Base-by-base conservation (phyloP, 768 basidiomycete species). In the Suillus fuscotomentosus region DNA sequence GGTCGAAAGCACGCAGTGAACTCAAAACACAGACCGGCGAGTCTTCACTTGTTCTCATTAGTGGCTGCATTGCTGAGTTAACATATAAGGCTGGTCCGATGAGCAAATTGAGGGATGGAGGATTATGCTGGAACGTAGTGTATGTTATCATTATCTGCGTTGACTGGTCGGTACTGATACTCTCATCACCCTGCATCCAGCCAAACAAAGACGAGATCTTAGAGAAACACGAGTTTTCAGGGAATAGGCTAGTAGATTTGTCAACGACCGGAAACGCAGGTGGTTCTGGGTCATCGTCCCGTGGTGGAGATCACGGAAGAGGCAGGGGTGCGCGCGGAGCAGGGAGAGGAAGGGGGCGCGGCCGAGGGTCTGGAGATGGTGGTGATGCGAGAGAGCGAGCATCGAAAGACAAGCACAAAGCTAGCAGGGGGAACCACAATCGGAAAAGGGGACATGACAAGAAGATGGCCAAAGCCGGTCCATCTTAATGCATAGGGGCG, bases 21-120 rank as follows among this genome's bases (percentile, higher is more conserved):
- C 78, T 99, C 62, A 86, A 83, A 68, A 79, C 82, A 24, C 82
- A 85, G 68, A 97, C 94, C 42, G 88, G 91, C 83, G 67, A 67
- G 79, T 68, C 17, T 0, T 34, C 54, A 60, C 57, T 20, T 9
- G n/a, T 59, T 41, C 17, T 59, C 17, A 17, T 27, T 42, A 47
- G 60, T 42, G 43, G 60, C 51, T 36, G 60, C 34, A 1, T 45
- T 51, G 24, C 51, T 22, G 11, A 57, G 39, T 47, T 66, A 14
- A 68, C 0, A 5, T 47, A 34, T 61, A 89, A 31, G 90, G 90
- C 13, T 91, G 89, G 88, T 79, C 73, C 11, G 88, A 97, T 70
- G 90, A 90, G 68, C 95, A 97, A 71, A 88, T 97, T 34, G 95
- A 97, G 75, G 95, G 95, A 0, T 97, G 95, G 95, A 84, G 78